Evolutionary conservation across 768 basidiomycete genomes (phyloP), one percentile per base, ranked within the genome.

Genomic region (Tephrocybe sp.): DNA sequence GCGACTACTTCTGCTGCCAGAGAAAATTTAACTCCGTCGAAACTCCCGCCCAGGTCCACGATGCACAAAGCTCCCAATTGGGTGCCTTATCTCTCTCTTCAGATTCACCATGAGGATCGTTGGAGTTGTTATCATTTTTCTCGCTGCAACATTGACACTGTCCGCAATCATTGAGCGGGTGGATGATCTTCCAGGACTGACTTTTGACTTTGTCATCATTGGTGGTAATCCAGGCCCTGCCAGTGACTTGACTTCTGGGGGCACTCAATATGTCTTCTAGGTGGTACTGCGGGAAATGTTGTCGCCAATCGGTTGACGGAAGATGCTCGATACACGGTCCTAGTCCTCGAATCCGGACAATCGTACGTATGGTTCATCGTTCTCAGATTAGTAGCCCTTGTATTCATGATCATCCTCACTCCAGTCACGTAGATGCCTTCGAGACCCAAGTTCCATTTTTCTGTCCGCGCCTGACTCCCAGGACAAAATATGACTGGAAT

Each of bases 401-500:
- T 31, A 13, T 45, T 9, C 29, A 24, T 1, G 3, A 31, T 27
- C 11, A 27, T n/a, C 3, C 11, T 4, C 24, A 18, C 16, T 27
- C 6, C 18, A 59, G 52, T 6, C 42, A 59, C 37, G 40, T 31
- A 31, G 49, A 38, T 16, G 55, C 55, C 11, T 34, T 55, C 12
- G 41, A 52, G 10, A 46, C 47, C 4, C 41, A 40, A 29, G 38
- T 60, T 27, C 58, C 56, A 1, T 45, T 57, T 11, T 49, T 55
- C 38, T 56, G 42, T 24, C 16, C 49, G 21, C 24, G 33, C 4
- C 40, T 55, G 1, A 47, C 49, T 1, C 34, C 34, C 13, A 2
- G 15, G 13, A 56, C 59, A 7, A 45, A 31, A 11, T 58, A 53
- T 45, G 60, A 64, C 40, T 65, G 64, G 64, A 65, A 65, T 34